Evolutionary conservation across 805 yeast genomes (phyloP), one percentile per base, ranked within the genome.

Genomic region (Suhomyces emberorum): DNA sequence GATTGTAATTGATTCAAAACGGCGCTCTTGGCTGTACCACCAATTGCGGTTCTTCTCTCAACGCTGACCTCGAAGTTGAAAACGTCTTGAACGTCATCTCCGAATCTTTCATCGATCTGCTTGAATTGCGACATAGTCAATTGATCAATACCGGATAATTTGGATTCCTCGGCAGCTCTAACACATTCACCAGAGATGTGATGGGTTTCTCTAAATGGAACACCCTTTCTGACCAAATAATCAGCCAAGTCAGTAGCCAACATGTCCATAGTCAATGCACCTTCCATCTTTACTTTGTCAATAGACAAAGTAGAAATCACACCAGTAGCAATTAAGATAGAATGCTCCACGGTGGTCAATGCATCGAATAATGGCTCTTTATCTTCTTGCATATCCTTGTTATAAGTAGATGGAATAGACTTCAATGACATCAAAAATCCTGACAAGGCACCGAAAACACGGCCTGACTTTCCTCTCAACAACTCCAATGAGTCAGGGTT

Each of bases 101-200:
- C 82, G 54, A 93, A 93, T 62, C 98, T 76, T 2, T 68, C 36
- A 55, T 93, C 98, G 47, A 93, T 89, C 23, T 64, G 48, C 61
- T 88, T 70, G 63, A 84, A 88, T 60, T 91, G 96, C 35, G 75
- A 83, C 34, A 86, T 59, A 3, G 84, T 62, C 53, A 93, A 71
- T 59, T 88, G 69, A 61, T 93, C 98, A 58, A 93, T 93, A 35
- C 97, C 97, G 6, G 82, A 67, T 28, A 87, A 67, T 15, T 74
- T 75, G 42, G 72, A 63, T 42, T 77, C 89, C 69, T 93, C 99
- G 4, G 98, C 96, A 30, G 67, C 62, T 44, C 95, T 80, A 30
- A 93, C 99, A 68, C 97, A 93, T 63, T 88, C 96, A 39, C 99
- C 99, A 5, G 97, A 88, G 43, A 93, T 93, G 63, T 93, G 98